These are phyloP conservation scores for Dalbergia cochinchinensis DNA, from an alignment of 306 rosid species.

Conservation along the genomic window DNA sequence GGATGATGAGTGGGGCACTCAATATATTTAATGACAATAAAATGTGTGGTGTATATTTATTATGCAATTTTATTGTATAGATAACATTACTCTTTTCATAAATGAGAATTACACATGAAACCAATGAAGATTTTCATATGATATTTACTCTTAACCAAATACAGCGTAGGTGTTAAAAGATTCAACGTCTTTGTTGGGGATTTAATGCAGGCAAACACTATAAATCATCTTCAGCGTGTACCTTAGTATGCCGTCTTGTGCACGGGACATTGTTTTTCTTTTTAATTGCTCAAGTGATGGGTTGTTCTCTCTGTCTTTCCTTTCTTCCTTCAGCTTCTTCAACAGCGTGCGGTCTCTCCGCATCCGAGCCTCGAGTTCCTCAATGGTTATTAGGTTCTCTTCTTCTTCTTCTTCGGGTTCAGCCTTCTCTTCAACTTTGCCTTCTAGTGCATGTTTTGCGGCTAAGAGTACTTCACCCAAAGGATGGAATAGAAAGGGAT, in stretches of 20 bases:
- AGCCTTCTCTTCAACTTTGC: background rate
- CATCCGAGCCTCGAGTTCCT: slow-evolving; percentile 35
- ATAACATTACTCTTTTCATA: no score
- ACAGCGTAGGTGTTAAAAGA: no score
- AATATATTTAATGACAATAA: no score
- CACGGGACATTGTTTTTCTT: slow-evolving; percentile 70
- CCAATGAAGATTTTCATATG: no score
- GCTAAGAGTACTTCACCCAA: no score
- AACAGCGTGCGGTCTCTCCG: slow-evolving; percentile 23
- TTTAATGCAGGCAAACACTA: no score
- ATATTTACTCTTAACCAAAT: no score
- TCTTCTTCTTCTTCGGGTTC: background rate
- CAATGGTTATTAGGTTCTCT: background rate
- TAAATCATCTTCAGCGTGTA: background rate
- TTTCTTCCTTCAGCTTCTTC: slow-evolving; percentile 26
- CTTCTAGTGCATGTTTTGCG: background rate
- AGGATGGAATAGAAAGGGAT: background rate
- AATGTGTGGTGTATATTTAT: no score
- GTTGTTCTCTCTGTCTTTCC: background rate
- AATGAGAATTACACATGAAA: no score
- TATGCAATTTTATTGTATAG: no score
- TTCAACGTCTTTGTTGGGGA: no score
- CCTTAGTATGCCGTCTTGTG: slow-evolving; percentile 72
- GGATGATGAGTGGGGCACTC: no score
- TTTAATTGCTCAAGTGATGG: background rate